Percentiles rank a stretch among this genome's conserved stretches.
Conservation (phyloP, 495 filamentous ascomycete species). For the Platismatia glauca region DNA sequence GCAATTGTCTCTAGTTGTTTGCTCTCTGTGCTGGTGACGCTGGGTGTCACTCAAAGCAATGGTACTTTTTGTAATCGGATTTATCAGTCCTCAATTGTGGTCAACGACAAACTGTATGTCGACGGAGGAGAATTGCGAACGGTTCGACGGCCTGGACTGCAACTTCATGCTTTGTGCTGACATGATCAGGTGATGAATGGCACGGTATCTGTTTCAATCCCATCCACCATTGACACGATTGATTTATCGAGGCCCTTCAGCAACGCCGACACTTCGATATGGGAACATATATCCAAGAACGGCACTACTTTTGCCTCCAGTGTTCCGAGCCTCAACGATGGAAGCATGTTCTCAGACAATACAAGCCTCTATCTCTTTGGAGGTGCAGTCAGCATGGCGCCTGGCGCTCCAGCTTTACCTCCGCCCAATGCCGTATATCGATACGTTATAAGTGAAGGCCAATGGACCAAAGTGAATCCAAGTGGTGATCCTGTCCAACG, state of each 20-base stretch:
- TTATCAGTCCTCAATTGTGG: conserved; percentile 12
- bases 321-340: conserved; percentile 13
- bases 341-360: conserved; percentile 15
- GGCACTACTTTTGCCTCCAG: background rate
- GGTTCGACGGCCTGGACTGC: background rate
- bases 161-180: background rate
- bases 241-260: conserved; percentile 13
- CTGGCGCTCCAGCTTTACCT: conserved; percentile 1
- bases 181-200: background rate
- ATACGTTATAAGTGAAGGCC: conserved; percentile 3
- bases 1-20: background rate
- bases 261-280: conserved; percentile 14
- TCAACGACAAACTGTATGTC: conserved; percentile 2
- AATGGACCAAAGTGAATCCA: conserved; percentile 11
- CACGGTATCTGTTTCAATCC: conserved; percentile 8
- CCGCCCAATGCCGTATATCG: conserved; percentile 11
- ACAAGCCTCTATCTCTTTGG: conserved; percentile 18
- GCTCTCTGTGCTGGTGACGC: background rate
- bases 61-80: conserved; percentile 13
- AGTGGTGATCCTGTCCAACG: conserved; percentile 14
- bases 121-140: conserved; percentile 12
- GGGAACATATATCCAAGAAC: conserved; percentile 15
- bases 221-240: conserved; percentile 9
- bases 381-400: conserved; percentile 11
- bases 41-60: conserved; percentile 4